Conservation (phyloP, 176 grass and related monocot species). For the Avena insularis region DNA sequence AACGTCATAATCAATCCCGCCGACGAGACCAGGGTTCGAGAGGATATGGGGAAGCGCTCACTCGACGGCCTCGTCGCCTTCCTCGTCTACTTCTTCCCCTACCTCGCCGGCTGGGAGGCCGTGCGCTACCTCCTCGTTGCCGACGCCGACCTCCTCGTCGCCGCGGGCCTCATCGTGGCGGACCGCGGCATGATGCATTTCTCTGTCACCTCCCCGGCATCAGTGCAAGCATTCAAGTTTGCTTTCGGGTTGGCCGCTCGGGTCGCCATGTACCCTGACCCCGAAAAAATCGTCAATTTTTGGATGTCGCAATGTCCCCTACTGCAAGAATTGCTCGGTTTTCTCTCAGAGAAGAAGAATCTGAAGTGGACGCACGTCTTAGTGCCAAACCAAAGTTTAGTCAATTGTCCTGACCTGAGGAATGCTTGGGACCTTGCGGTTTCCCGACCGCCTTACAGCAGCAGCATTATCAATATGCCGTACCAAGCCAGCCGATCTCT, state of each 20-base stretch:
- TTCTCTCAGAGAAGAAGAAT: background rate
- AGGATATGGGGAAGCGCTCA: background rate
- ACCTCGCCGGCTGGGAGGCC: slow-evolving; percentile 25
- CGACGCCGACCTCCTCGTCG: slow-evolving; percentile 33
- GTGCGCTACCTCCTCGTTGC: slow-evolving; percentile 33
- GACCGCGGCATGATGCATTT: slow-evolving; percentile 28
- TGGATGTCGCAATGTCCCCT: slow-evolving; percentile 27
- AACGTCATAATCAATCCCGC: too few species aligned
- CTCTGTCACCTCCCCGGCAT: background rate
- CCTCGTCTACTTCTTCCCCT: background rate
- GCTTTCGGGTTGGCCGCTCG: slow-evolving; percentile 15
- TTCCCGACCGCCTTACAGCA: background rate
- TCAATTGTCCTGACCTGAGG: background rate
- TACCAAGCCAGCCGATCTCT: background rate
- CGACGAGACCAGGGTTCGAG: background rate
- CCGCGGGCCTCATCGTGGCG: slow-evolving; percentile 6
- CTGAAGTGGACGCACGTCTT: background rate
- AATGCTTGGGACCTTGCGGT: slow-evolving; percentile 9
- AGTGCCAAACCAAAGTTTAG: background rate
- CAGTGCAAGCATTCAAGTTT: background rate
- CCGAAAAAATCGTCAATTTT: background rate
- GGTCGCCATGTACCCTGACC: slow-evolving; percentile 16
- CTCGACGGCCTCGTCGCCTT: background rate
- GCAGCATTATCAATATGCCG: background rate
- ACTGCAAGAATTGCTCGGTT: background rate